phyloP scores from a whole-genome alignment of 768 basidiomycete species.

The Macrolepiota dolichaula region DNA sequence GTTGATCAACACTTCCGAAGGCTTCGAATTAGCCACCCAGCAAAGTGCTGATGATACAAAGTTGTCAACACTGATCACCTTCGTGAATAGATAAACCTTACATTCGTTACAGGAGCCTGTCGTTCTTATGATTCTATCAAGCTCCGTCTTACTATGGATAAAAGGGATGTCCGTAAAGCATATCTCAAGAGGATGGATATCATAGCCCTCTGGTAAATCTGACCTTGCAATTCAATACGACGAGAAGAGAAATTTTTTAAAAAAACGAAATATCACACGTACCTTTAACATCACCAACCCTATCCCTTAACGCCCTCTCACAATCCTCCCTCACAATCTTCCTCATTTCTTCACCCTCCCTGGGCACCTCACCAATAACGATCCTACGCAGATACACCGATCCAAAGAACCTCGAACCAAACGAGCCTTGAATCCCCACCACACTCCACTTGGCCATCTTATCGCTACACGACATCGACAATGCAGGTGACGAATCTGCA shows the following conservation, averaged over 20 bases:
- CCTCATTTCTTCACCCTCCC: conserved; percentile 19
- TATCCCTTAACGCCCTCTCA: conserved; percentile 28
- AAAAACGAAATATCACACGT: neutral
- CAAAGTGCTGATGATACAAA: conserved; percentile 54
- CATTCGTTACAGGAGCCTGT: conserved; percentile 69
- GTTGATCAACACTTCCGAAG: conserved; percentile 68
- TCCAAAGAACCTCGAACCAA: conserved; percentile 49
- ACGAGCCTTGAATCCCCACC: conserved; percentile 82
- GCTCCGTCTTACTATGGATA: conserved; percentile 45
- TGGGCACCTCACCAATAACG: conserved; percentile 70
- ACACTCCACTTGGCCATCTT: conserved; percentile 89
- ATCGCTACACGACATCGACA: conserved; percentile 91
- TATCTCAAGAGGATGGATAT: conserved; percentile 47
- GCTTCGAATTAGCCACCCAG: conserved; percentile 56
- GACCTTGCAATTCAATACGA: neutral
- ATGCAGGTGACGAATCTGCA: conserved; percentile 80
- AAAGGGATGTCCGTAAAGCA: conserved; percentile 61
- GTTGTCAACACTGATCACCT: neutral
- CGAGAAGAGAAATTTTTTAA: neutral
- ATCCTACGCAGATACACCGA: conserved; percentile 67
- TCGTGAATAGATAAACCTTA: conserved; percentile 22
- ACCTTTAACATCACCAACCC: conserved; percentile 48
- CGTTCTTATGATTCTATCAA: conserved; percentile 19
- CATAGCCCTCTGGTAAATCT: conserved; percentile 50
- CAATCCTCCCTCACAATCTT: conserved; percentile 71